Percentiles rank a stretch among this genome's conserved stretches.
phyloP scores from a whole-genome alignment of 2,329 filamentous ascomycete genomes.

The Westerdykella sp. region DNA sequence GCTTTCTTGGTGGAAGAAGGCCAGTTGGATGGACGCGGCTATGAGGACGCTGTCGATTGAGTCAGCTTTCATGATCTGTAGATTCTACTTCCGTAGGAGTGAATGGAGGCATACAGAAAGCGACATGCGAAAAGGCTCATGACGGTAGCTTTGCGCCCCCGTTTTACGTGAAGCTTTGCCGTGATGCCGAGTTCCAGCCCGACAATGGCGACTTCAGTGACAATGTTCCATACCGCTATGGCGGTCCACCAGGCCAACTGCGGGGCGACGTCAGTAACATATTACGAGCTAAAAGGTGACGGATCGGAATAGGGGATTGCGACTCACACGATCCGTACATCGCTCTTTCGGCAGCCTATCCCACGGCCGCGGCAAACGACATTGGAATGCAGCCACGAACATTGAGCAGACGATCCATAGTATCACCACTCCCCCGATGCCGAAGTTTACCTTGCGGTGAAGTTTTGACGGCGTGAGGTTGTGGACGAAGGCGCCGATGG shows the following conservation, averaged over 20 bases:
- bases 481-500: constrained; percentile 20
- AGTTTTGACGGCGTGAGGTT: constrained; percentile 14
- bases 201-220: constrained; percentile 18
- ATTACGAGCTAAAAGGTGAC: not conserved
- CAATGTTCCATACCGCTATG: constrained; percentile 12
- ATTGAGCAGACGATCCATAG: constrained; percentile 13
- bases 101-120: constrained; percentile 7
- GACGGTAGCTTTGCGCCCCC: constrained; percentile 11
- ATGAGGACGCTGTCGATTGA: constrained; percentile 9
- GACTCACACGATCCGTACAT: constrained; percentile 10
- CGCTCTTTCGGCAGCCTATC: constrained; percentile 4
- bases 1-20: constrained; percentile 12
- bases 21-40: constrained; percentile 13
- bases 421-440: constrained; percentile 4
- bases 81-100: not conserved
- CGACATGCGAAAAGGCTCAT: constrained; percentile 18
- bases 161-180: constrained; percentile 10
- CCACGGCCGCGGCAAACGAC: constrained; percentile 15
- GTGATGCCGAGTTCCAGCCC: constrained; percentile 15
- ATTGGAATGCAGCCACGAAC: constrained; percentile 12
- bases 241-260: constrained; percentile 17
- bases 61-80: not conserved
- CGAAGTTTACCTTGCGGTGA: constrained; percentile 12
- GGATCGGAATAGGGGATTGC: too few relatives aligned
- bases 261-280: not conserved